Conservation (phyloP, 768 basidiomycete species). For the Pisolithus tinctorius region DNA sequence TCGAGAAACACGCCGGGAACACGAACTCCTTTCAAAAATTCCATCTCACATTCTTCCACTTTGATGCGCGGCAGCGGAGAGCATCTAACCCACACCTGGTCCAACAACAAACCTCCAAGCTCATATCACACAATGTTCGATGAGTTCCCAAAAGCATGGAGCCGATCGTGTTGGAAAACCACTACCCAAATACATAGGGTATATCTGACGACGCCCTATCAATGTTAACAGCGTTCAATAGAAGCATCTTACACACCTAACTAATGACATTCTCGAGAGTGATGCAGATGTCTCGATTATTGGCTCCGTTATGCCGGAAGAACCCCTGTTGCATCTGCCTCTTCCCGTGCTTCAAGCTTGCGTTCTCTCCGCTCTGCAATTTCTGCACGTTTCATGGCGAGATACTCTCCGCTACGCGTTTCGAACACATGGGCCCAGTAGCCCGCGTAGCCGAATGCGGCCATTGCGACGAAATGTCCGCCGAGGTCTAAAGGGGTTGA, state of each 20-base stretch:
- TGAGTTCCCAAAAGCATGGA: not conserved
- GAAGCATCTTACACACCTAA: not conserved
- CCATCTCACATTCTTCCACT: not conserved
- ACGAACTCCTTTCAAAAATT: no score
- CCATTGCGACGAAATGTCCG: conserved; percentile 66
- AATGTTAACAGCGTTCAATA: not conserved
- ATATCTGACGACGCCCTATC: not conserved
- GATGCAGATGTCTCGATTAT: not conserved
- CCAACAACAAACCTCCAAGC: not conserved
- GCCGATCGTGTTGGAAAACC: not conserved
- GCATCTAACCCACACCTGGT: not conserved
- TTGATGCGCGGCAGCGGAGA: not conserved
- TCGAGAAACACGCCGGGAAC: no score
- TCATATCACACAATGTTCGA: not conserved
- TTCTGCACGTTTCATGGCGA: conserved; percentile 57
- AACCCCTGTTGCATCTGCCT: conserved; percentile 19
- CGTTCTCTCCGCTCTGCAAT: conserved; percentile 45
- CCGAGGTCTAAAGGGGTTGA: conserved; percentile 47
- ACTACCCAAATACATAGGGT: not conserved
- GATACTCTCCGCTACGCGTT: conserved; percentile 48
- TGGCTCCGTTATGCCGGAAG: conserved; percentile 20
- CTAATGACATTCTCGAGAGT: not conserved
- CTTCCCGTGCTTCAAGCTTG: conserved; percentile 16
- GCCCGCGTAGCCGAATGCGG: conserved; percentile 62
- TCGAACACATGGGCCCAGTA: conserved; percentile 74